These are phyloP conservation scores for Tolypocladium guangdongense DNA, from an alignment of 2,329 filamentous ascomycete genomes.

Conservation along the genomic window DNA sequence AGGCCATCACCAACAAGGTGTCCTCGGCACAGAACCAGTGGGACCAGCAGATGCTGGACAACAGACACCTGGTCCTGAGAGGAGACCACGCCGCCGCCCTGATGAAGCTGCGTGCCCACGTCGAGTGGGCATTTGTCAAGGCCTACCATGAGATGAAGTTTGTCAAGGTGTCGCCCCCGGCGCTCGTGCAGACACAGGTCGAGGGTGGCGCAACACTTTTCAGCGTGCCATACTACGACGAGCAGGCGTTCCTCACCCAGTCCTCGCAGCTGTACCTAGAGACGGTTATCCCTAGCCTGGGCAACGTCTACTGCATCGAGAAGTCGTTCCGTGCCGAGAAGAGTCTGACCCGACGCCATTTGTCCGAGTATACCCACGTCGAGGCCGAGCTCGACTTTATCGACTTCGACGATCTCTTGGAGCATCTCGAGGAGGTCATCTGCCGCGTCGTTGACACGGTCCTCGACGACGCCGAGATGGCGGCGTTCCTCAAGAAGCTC, in stretches of 20 bases:
- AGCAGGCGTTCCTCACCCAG: slow-evolving; percentile 88
- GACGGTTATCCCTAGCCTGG: slow-evolving; percentile 80
- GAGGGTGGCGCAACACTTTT: slow-evolving; percentile 90
- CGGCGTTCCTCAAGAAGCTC: slow-evolving; percentile 66
- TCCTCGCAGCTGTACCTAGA: slow-evolving; percentile 96
- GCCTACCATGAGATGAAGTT: slow-evolving; percentile 68
- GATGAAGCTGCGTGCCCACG: slow-evolving; percentile 74
- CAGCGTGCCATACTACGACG: slow-evolving; percentile 78
- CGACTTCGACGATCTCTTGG: slow-evolving; percentile 77
- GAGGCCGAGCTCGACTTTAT: slow-evolving; percentile 97
- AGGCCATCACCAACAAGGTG: slow-evolving; percentile 77
- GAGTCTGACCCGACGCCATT: slow-evolving; percentile 82
- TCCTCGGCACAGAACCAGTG: slow-evolving; percentile 25
- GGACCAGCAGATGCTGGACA: slow-evolving; percentile 59
- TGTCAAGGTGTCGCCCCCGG: slow-evolving; percentile 78
- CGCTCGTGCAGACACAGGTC: slow-evolving; percentile 89
- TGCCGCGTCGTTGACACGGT: slow-evolving; percentile 74
- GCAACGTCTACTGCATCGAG: slow-evolving; percentile 95
- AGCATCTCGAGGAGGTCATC: slow-evolving; percentile 77
- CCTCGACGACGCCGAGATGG: slow-evolving; percentile 61
- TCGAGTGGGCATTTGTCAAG: slow-evolving; percentile 70
- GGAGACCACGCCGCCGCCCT: slow-evolving; percentile 76
- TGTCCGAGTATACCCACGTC: slow-evolving; percentile 94
- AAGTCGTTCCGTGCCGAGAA: slow-evolving; percentile 99
- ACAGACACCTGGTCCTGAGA: slow-evolving; percentile 75